These are phyloP conservation scores for Aegilops tauschii DNA, from an alignment of 176 grass and related monocot genomes.

Conservation along the genomic window DNA sequence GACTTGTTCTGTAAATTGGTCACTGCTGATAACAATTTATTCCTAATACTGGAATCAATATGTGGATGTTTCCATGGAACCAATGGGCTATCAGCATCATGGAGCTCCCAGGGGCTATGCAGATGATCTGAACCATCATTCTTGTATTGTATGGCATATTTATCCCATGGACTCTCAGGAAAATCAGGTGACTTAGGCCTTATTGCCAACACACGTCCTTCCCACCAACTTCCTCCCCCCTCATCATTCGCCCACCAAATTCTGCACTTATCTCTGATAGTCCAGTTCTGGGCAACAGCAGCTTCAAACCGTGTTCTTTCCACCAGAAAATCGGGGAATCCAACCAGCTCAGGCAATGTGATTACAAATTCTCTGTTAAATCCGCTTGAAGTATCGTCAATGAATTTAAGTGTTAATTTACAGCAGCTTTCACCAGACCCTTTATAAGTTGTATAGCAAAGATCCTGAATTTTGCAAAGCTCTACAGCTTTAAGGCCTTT, in stretches of 20 bases:
- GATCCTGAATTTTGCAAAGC: constrained; percentile 67
- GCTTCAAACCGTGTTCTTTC: constrained; percentile 82
- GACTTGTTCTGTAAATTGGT: constrained; percentile 55
- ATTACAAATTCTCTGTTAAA: constrained; percentile 57
- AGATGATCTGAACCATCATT: constrained; percentile 63
- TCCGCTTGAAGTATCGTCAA: constrained; percentile 46
- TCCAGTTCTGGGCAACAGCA: constrained; percentile 80
- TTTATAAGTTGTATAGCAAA: constrained; percentile 72
- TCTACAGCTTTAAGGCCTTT: constrained; percentile 77
- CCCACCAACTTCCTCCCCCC: constrained; percentile 91
- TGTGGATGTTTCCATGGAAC: constrained; percentile 80
- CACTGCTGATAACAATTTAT: constrained; percentile 59
- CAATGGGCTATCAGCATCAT: constrained; percentile 71
- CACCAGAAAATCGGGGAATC: constrained; percentile 88
- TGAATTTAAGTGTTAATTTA: constrained; percentile 72
- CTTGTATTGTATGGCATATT: constrained; percentile 81
- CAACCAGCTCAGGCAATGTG: constrained; percentile 74
- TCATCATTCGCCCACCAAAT: constrained; percentile 87
- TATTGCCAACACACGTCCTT: constrained; percentile 61
- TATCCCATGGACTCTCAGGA: constrained; percentile 96
- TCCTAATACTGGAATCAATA: constrained; percentile 46
- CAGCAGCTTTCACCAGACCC: constrained; percentile 95
- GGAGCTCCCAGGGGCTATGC: constrained; percentile 96
- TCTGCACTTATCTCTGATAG: constrained; percentile 82
- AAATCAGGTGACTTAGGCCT: constrained; percentile 72